Base-by-base conservation (phyloP, 805 yeast species). In the Scheffersomyces spartinae region DNA sequence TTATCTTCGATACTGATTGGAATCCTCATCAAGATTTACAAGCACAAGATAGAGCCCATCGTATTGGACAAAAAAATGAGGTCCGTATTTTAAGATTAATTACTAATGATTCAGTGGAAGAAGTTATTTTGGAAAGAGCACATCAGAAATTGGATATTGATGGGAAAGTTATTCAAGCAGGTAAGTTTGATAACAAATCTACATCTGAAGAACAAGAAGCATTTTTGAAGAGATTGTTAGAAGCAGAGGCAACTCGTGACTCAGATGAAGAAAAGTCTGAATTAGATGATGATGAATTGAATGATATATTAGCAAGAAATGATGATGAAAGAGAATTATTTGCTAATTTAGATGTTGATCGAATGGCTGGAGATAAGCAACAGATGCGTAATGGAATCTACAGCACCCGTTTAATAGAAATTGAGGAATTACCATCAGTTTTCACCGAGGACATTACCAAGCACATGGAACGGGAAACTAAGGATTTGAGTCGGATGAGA, bases 21-120 rank as follows among this genome's bases (percentile, higher is more conserved):
- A 81, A 81, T 45, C 93, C 93, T 6, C 93, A 81, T 55, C 93
- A 81, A 52, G 93, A 81, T 71, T 68, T 81, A 44, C 93, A 81
- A 49, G 93, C 91, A 1, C 93, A 81, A 52, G 93, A 81, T 52
- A 67, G 93, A 61, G 93, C 93, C 1, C 93, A 81, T 50, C 71
- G 93, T 64, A 81, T 81, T 49, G 93, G 93, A 22, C 93, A 81
- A 45, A 81, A 80, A 63, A 81, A 81, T 47, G 93, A 81, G 48
- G 93, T 81, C 29, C 62, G 88, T 48, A 81, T 81, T 40, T 63
- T 80, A 46, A 66, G 93, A 53, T 66, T 81, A 46, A 80, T 81
- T 35, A 77, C 88, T 3, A 71, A 75, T 27, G 88, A 80, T 43
- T 77, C 93, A 2, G 84, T 81, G 17, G 93, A 81, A 54, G 93